Evolutionary conservation across 306 rosid genomes (phyloP).

Genomic region (Myrica gale): DNA sequence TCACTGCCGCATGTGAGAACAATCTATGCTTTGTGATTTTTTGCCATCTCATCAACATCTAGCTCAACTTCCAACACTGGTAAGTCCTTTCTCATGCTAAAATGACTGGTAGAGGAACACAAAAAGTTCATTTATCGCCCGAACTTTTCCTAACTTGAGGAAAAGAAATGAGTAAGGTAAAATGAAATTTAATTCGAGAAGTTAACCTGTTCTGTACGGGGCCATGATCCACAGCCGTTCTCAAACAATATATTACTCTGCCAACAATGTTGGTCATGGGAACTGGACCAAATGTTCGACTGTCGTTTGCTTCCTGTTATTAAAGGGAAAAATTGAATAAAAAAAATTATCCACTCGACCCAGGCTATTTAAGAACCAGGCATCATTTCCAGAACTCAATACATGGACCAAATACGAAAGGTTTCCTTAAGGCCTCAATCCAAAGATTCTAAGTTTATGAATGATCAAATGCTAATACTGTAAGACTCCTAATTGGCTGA

Average conservation of each 20-base stretch:
- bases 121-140: constrained; percentile 25
- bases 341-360: constrained; percentile 1
- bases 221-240: constrained; percentile 93
- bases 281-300: constrained; percentile 90
- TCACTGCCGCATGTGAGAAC: constrained; percentile 29
- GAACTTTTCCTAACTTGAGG: not conserved
- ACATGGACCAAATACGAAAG: not conserved
- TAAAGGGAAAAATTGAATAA: constrained; percentile 22
- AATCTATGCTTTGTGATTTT: constrained; percentile 59
- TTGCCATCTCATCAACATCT: constrained; percentile 89
- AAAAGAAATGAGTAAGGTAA: constrained; percentile 23
- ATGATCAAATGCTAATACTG: not conserved
- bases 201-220: constrained; percentile 83
- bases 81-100: constrained; percentile 63
- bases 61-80: constrained; percentile 79
- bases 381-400: not conserved
- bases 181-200: not conserved
- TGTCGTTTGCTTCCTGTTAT: constrained; percentile 87
- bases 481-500: not conserved
- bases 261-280: constrained; percentile 79
- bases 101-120: constrained; percentile 44
- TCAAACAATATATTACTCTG: constrained; percentile 84
- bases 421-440: not conserved
- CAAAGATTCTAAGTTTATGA: not conserved
- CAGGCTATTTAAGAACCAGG: constrained; percentile 19